A percentile compares a stretch with the other conserved stretches of the same genome.
Conservation (phyloP, 305 asterid genomes). For the Plantago coronopus region DNA sequence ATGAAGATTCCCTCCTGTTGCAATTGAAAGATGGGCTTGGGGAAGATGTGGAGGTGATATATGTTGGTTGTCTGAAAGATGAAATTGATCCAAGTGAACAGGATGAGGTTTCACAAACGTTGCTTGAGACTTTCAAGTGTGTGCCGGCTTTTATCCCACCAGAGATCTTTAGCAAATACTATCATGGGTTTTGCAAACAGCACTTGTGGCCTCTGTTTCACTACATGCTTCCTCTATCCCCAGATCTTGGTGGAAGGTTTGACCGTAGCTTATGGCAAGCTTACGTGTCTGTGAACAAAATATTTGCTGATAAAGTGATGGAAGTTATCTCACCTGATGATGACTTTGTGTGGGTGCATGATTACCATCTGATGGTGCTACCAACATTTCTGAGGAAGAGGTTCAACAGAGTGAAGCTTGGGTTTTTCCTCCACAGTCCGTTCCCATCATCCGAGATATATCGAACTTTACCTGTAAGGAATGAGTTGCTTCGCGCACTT, state of each 20-base stretch:
- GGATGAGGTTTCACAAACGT: slow-evolving; percentile 69
- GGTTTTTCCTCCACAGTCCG: slow-evolving; percentile 79
- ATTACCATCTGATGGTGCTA: slow-evolving; percentile 80
- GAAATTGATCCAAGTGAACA: slow-evolving; percentile 57
- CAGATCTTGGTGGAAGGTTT: slow-evolving; percentile 85
- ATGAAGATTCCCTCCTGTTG: slow-evolving; percentile 74
- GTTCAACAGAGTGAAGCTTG: slow-evolving; percentile 77
- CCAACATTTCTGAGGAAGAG: slow-evolving; percentile 84
- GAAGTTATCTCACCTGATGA: slow-evolving; percentile 84
- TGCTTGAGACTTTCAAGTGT: slow-evolving; percentile 75
- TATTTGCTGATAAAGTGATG: slow-evolving; percentile 89
- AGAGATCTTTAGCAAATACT: slow-evolving; percentile 63
- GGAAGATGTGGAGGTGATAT: slow-evolving; percentile 73
- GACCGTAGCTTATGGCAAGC: slow-evolving; percentile 86
- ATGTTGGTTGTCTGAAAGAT: slow-evolving; percentile 74
- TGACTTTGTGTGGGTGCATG: slow-evolving; percentile 89
- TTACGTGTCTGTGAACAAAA: slow-evolving; percentile 80
- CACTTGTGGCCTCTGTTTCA: slow-evolving; percentile 88
- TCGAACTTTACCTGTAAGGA: slow-evolving; percentile 75
- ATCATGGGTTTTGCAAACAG: slow-evolving; percentile 85
- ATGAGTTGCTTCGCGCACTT: slow-evolving; percentile 69
- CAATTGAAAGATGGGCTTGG: slow-evolving; percentile 86
- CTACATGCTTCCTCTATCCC: slow-evolving; percentile 93
- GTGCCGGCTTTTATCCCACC: slow-evolving; percentile 87
- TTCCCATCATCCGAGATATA: slow-evolving; percentile 86